Conservation (phyloP, 441 rosid species). For the Brassica balearica region DNA sequence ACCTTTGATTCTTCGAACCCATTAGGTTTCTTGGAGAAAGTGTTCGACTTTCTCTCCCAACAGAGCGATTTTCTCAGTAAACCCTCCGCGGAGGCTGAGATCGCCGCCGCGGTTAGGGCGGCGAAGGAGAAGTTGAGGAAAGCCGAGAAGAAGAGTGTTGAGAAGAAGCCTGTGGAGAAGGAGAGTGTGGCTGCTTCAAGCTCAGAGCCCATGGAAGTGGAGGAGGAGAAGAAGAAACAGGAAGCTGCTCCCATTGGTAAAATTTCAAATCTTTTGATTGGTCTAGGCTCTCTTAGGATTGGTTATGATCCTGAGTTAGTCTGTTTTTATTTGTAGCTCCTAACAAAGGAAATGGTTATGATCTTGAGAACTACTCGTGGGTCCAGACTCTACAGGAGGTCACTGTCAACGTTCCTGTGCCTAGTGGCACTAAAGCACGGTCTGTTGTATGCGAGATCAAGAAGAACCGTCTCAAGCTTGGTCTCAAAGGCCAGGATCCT, state of each 20-base stretch:
- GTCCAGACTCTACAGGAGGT: constrained; percentile 91
- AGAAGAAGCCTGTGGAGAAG: constrained; percentile 18
- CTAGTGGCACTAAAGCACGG: constrained; percentile 82
- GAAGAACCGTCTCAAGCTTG: constrained; percentile 87
- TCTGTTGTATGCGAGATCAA: constrained; percentile 78
- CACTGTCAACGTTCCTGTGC: constrained; percentile 75
- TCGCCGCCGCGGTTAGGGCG: constrained; percentile 53
- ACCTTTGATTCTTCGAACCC: constrained; percentile 70
- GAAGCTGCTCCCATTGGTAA: constrained; percentile 46
- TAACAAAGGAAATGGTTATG: constrained; percentile 91
- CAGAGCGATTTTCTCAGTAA: constrained; percentile 68
- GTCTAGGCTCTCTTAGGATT: neutral
- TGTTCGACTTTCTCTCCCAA: constrained; percentile 64
- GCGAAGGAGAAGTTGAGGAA: constrained; percentile 61
- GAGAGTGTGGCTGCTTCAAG: neutral
- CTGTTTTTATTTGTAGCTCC: constrained; percentile 58
- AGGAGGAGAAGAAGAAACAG: neutral
- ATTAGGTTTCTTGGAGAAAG: constrained; percentile 62
- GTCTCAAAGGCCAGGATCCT: constrained; percentile 92
- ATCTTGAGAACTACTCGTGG: constrained; percentile 95
- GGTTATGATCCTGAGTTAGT: neutral
- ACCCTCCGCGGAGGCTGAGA: constrained; percentile 64
- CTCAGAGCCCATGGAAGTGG: neutral
- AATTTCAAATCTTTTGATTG: neutral
- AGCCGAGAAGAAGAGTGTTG: constrained; percentile 43